Conservation (phyloP, 768 basidiomycete species). For the Lentinula guzmanii region DNA sequence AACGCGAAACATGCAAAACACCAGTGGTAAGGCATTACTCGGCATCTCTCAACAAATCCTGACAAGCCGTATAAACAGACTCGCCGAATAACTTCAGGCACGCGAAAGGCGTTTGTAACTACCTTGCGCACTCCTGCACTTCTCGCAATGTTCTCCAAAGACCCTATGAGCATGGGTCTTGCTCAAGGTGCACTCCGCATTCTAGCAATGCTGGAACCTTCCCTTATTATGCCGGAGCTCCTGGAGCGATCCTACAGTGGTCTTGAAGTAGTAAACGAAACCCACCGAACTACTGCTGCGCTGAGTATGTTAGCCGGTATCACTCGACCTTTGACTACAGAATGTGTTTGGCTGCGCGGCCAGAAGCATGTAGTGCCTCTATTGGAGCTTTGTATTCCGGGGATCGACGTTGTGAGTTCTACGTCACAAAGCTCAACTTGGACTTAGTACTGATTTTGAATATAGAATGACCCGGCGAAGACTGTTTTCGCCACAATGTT, state of each 20-base stretch:
- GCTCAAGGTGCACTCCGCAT: slow-evolving; percentile 75
- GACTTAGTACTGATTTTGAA: not conserved
- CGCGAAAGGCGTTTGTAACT: slow-evolving; percentile 77
- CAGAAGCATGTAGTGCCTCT: slow-evolving; percentile 86
- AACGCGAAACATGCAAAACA: slow-evolving; percentile 69
- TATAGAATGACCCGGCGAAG: slow-evolving; percentile 74
- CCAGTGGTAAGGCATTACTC: slow-evolving; percentile 46
- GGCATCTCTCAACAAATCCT: slow-evolving; percentile 10
- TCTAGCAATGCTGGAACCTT: slow-evolving; percentile 76
- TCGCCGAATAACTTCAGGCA: slow-evolving; percentile 72
- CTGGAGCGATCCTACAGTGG: slow-evolving; percentile 89
- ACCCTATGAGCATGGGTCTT: slow-evolving; percentile 71
- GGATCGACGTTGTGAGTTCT: slow-evolving; percentile 74
- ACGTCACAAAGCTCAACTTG: not conserved
- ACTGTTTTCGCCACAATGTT: slow-evolving; percentile 78
- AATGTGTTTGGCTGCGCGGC: slow-evolving; percentile 76
- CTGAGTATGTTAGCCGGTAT: slow-evolving; percentile 79
- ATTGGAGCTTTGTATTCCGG: slow-evolving; percentile 84
- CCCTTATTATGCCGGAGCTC: slow-evolving; percentile 83
- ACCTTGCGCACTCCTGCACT: slow-evolving; percentile 82
- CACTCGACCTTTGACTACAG: slow-evolving; percentile 68
- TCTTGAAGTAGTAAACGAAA: slow-evolving; percentile 92
- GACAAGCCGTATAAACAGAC: slow-evolving; percentile 30
- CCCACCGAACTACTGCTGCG: slow-evolving; percentile 89
- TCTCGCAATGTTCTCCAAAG: slow-evolving; percentile 88